phyloP scores from a whole-genome alignment of 495 filamentous ascomycete species.

The Talaromyces wortmannii region DNA sequence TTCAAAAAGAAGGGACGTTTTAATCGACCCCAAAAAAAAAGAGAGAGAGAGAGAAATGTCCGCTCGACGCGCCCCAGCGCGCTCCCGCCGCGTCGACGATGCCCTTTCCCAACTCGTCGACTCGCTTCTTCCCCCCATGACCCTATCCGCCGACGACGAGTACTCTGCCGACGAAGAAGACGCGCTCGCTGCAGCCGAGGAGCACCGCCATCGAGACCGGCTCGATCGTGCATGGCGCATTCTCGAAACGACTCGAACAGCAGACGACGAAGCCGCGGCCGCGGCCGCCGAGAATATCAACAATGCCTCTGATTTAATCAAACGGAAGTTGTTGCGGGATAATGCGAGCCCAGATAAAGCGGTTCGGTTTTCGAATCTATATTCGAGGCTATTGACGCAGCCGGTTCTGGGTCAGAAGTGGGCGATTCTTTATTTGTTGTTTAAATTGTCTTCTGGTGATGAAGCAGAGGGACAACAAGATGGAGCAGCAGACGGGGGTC shows the following conservation, averaged over 20 bases:
- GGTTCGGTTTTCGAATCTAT: constrained; percentile 81
- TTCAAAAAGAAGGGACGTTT: background rate
- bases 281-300: constrained; percentile 56
- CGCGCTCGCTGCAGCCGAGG: constrained; percentile 33
- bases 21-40: background rate
- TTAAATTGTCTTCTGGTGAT: constrained; percentile 65
- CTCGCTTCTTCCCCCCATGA: constrained; percentile 34
- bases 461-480: constrained; percentile 16
- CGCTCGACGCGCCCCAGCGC: constrained; percentile 21
- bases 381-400: constrained; percentile 76
- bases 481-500: constrained; percentile 18
- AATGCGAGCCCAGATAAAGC: constrained; percentile 76
- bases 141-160: constrained; percentile 24
- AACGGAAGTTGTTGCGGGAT: constrained; percentile 69
- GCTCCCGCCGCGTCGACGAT: constrained; percentile 45
- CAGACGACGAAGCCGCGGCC: background rate
- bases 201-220: constrained; percentile 30
- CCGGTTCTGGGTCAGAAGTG: constrained; percentile 93
- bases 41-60: constrained; percentile 23
- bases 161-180: constrained; percentile 36
- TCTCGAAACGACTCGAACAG: constrained; percentile 16
- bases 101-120: constrained; percentile 50
- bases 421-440: constrained; percentile 87
- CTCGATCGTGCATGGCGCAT: constrained; percentile 41
- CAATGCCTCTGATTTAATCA: constrained; percentile 87